Base-by-base conservation (phyloP, 2,329 filamentous ascomycete species). In the Aspergillus sp. region DNA sequence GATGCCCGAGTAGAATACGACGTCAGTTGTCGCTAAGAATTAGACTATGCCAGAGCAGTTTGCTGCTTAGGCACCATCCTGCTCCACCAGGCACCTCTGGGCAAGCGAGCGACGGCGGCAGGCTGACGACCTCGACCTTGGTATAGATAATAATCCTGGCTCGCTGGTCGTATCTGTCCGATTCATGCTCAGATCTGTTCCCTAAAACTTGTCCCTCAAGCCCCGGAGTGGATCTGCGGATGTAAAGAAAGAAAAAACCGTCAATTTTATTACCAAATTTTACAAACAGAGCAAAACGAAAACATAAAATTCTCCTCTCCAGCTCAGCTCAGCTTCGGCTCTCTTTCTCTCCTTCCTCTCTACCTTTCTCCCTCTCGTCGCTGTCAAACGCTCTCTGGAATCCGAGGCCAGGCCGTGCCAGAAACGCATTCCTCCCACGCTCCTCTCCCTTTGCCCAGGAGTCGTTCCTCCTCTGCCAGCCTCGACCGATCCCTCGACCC, bases 211-310 rank as follows among this genome's bases (percentile, higher is more conserved):
- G 55, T 49, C 47, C 21, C 5, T 49, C 47, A 9, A 23, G 57
- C 44, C 49, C 48, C 45, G 57, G 47, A 60, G 69, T 70, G 68
- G 69, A 71, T 70, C 67, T 64, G 67, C 66, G 68, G 68, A 68
- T 62, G 64, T 59, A 66, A 62, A 65, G 57, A 60, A 23, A 40
- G 19, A 53, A 60, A 64, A 64, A 62, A 60, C 56, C 52, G 55
- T 63, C 57, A 60, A 65, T 55, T 31, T 59, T 53, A 61, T 63
- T 60, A 66, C 59, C 60, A 63, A 65, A 67, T 62, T 51, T 56
- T 67, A 72, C 70, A 64, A 73, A 73, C 66, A 66, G 64, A 73
- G 70, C 57, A 73, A 72, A 72, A 72, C 62, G 63, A 72, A 73
- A 73, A 73, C 69, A 73, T 59, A 62, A 62, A 62, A 63, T 61